These are phyloP conservation scores for Trichomonascaceae sp. DNA, from an alignment of 1,139 yeast species.

Conservation along the genomic window DNA sequence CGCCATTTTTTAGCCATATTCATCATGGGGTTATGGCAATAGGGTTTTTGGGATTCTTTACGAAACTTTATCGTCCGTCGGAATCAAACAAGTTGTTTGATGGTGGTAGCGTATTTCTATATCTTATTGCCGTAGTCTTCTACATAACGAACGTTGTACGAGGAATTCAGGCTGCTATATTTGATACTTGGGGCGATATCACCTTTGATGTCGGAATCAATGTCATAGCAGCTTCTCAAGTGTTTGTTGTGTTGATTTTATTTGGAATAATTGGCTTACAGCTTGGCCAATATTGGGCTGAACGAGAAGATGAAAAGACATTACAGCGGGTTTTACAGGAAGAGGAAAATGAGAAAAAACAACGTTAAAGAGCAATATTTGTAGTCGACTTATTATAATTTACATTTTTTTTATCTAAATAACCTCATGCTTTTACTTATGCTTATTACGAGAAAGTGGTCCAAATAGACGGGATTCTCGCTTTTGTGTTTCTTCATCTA, in stretches of 20 bases:
- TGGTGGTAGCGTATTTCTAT: conserved; percentile 72
- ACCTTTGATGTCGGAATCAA: conserved; percentile 79
- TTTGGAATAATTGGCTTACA: conserved; percentile 78
- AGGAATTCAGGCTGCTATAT: conserved; percentile 64
- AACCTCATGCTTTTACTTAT: not conserved
- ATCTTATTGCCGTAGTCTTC: conserved; percentile 65
- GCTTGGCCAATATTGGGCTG: conserved; percentile 86
- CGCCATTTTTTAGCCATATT: conserved; percentile 51
- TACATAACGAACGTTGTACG: conserved; percentile 81
- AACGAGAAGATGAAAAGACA: conserved; percentile 54
- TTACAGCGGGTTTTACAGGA: conserved; percentile 25
- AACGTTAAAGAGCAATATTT: not conserved
- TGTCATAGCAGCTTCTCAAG: conserved; percentile 85
- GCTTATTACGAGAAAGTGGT: not conserved
- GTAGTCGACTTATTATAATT: not conserved
- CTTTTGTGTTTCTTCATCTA: conserved; percentile 4
- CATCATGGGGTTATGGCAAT: conserved; percentile 53
- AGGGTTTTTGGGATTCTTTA: conserved; percentile 67
- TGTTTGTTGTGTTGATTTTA: conserved; percentile 65
- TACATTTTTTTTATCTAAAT: not conserved
- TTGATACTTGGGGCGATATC: conserved; percentile 91
- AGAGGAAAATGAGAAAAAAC: conserved; percentile 20
- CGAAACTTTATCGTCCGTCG: conserved; percentile 78
- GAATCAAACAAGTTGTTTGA: conserved; percentile 84
- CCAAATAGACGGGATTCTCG: not conserved